phyloP scores from a whole-genome alignment of 2,329 filamentous ascomycete genomes.

The Myriosclerotinia scirpicola region DNA sequence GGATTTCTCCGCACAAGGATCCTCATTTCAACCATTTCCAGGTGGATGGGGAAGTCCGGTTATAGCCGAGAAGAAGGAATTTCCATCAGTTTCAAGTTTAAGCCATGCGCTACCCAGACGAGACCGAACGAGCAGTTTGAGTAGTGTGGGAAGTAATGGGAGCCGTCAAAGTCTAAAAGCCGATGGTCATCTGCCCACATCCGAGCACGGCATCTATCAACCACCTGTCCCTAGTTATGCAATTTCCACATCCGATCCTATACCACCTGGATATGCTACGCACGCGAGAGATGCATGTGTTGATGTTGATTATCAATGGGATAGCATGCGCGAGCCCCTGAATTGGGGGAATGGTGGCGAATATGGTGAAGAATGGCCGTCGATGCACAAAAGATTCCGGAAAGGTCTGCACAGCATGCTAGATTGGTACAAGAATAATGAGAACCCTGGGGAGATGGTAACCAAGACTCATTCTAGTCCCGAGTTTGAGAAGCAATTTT shows the following conservation, averaged over 20 bases:
- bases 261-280: slow-evolving; percentile 83
- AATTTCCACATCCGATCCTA: slow-evolving; percentile 74
- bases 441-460: slow-evolving; percentile 53
- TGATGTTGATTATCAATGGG: slow-evolving; percentile 92
- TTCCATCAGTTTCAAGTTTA: slow-evolving; percentile 35
- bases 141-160: slow-evolving; percentile 37
- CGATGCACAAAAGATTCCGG: slow-evolving; percentile 90
- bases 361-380: slow-evolving; percentile 91
- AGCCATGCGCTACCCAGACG: slow-evolving; percentile 35
- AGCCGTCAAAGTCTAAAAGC: slow-evolving; percentile 31
- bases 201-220: slow-evolving; percentile 56
- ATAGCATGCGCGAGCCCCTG: slow-evolving; percentile 77
- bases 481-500: slow-evolving; percentile 35
- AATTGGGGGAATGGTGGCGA: slow-evolving; percentile 86
- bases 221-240: slow-evolving; percentile 81
- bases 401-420: slow-evolving; percentile 76
- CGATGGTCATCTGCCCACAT: slow-evolving; percentile 21
- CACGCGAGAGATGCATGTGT: slow-evolving; percentile 87
- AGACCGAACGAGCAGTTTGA: slow-evolving; percentile 41
- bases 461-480: slow-evolving; percentile 47
- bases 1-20: slow-evolving; percentile 37
- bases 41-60: slow-evolving; percentile 42
- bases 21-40: slow-evolving; percentile 41
- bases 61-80: slow-evolving; percentile 31
- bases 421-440: slow-evolving; percentile 72